Conservation (phyloP, 148 eudicot species). For the Nyssa sinensis region DNA sequence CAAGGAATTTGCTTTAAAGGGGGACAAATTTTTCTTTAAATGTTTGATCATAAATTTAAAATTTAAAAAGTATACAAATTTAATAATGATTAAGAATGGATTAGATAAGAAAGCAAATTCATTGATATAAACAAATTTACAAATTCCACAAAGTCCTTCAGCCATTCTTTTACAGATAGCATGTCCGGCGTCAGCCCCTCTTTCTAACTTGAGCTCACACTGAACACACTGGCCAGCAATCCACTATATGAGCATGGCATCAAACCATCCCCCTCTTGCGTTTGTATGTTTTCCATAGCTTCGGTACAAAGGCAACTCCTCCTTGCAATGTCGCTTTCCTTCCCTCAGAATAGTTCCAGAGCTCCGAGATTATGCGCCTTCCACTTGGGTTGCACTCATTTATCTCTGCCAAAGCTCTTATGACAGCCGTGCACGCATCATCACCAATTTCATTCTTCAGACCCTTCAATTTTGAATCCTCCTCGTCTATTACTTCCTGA, state of each 20-base stretch:
- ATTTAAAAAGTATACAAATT: too few relatives aligned
- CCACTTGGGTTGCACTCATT: conserved; percentile 68
- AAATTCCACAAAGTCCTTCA: background rate
- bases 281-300: conserved; percentile 19
- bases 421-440: conserved; percentile 44
- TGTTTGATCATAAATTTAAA: too few relatives aligned
- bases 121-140: too few relatives aligned
- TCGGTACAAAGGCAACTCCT: conserved; percentile 42
- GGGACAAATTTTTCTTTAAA: too few relatives aligned
- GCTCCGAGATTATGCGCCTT: conserved; percentile 45
- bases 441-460: conserved; percentile 48
- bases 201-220: too few relatives aligned
- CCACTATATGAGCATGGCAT: background rate
- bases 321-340: conserved; percentile 52
- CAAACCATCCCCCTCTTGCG: conserved; percentile 28
- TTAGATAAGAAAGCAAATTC: too few relatives aligned
- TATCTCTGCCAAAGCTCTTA: conserved; percentile 47
- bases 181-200: too few relatives aligned
- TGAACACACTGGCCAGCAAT: background rate
- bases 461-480: conserved; percentile 41
- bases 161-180: background rate
- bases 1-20: too few relatives aligned
- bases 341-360: conserved; percentile 51
- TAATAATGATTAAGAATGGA: too few relatives aligned
- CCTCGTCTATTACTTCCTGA: conserved; percentile 47